Conservation (phyloP, 805 yeast genomes). For the Candida hungchunana region DNA sequence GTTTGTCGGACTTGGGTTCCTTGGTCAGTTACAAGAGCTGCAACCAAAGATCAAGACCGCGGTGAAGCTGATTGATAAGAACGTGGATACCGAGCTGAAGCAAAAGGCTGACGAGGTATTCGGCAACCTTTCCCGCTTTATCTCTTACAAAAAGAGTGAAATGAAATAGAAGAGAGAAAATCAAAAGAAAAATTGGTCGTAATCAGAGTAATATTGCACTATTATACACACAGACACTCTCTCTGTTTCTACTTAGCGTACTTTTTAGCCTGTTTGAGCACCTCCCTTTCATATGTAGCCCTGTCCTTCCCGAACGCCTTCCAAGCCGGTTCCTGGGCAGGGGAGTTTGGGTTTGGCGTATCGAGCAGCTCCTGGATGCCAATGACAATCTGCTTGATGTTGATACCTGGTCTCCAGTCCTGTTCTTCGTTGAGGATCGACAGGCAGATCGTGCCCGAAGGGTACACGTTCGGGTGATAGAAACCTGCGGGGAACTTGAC, state of each 20-base stretch:
- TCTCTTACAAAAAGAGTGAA: constrained; percentile 56
- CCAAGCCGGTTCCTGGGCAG: constrained; percentile 98
- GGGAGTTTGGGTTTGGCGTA: constrained; percentile 90
- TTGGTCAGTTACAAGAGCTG: constrained; percentile 37
- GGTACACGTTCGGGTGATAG: constrained; percentile 96
- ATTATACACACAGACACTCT: too few relatives aligned
- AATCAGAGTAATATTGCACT: too few relatives aligned
- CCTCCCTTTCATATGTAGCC: constrained; percentile 67
- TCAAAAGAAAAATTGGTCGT: too few relatives aligned
- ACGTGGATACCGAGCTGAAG: constrained; percentile 53
- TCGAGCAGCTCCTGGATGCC: constrained; percentile 91
- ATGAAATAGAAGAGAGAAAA: background rate
- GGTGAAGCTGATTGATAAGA: constrained; percentile 65
- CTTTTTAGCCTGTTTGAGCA: constrained; percentile 72
- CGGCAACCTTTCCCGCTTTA: constrained; percentile 66
- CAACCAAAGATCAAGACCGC: constrained; percentile 45
- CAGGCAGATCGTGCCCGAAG: constrained; percentile 94
- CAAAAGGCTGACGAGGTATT: constrained; percentile 62
- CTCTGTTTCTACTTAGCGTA: constrained; percentile 49
- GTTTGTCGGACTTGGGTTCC: constrained; percentile 52
- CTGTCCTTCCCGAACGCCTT: constrained; percentile 72
- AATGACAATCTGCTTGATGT: constrained; percentile 79
- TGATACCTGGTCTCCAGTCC: constrained; percentile 98
- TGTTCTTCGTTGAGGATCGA: constrained; percentile 91
- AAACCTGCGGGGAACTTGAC: constrained; percentile 71